Base-by-base conservation (phyloP, 129 eudicot genomes). In the Mikania micrantha region DNA sequence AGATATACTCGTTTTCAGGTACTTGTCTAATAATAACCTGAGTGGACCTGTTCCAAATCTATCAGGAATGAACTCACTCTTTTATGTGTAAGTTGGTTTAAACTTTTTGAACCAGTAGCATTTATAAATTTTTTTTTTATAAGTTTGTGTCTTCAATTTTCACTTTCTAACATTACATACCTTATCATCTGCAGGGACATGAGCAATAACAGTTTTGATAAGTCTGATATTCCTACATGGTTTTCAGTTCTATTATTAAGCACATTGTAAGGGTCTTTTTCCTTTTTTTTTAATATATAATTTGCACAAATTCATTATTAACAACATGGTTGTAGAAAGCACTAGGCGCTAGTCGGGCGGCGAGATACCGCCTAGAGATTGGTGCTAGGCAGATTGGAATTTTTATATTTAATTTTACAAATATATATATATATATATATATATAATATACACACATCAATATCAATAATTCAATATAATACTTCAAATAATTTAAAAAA, bases 121-220 rank as follows among this genome's bases (percentile, higher is more conserved):
- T 52, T 52, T 49, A 17, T 8, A 9, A 57, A 10, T 11, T 7
- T 10, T 12, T 17, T 29, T 27, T 50, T 10, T 21, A 10, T 64
- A 13, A 9, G n/a, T 9, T 64, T 0, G 20, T 48, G 20, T 8
- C 56, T 49, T 42, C 4, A 24, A 54, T 28, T 62, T 54, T 7
- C 24, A 9, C 10, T 16, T 56, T 20, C 19, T 65, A 35, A 66
- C 35, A 19, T 41, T 6, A 16, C 2, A 10, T 65, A 60, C 67
- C 29, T 73, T 58, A 82, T 78, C 59, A 65, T 76, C 74, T 83
- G 70, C 92, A 93, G 98, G 96, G 98, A 88, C 74, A 74, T 93
- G 96, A 88, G 98, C 88, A 93, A 93, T 61, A 93, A 93, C 48
- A 88, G 85, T 73, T 93, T 93, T 27, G 69, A 64, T 20, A 57